A percentile compares a stretch with the other conserved stretches of the same genome.
Evolutionary conservation across 129 eudicot species (phyloP).

Genomic region (Lactuca sativa): DNA sequence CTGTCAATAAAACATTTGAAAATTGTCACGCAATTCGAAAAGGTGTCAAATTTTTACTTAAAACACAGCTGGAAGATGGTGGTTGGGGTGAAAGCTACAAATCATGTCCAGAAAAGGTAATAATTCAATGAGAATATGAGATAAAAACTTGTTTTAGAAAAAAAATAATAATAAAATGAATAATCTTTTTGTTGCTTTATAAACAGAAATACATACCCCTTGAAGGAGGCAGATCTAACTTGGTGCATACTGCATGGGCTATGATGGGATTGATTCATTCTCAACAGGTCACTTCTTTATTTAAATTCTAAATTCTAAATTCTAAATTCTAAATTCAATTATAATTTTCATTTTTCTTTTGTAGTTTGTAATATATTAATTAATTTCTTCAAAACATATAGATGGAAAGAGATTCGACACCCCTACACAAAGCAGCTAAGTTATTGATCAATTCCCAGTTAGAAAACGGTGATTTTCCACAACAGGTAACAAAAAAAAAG

Average conservation of each 20-base stretch:
- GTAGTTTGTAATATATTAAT: neutral
- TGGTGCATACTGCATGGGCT: conserved; percentile 93
- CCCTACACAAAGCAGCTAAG: conserved; percentile 50
- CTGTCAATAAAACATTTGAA: conserved; percentile 61
- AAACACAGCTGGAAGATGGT: conserved; percentile 63
- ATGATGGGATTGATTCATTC: conserved; percentile 76
- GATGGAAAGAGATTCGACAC: conserved; percentile 49
- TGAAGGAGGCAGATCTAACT: conserved; percentile 69
- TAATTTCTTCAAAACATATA: neutral
- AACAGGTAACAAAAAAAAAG: conserved; percentile 37
- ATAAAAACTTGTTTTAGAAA: neutral
- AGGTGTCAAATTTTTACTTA: conserved; percentile 57
- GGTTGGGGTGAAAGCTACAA: conserved; percentile 98
- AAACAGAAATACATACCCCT: conserved; percentile 63
- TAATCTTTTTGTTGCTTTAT: neutral
- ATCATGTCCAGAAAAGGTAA: conserved; percentile 81
- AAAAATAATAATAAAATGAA: neutral
- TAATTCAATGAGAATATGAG: neutral
- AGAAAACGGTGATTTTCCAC: conserved; percentile 57
- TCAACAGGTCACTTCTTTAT: conserved; percentile 52
- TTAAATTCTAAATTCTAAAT: neutral
- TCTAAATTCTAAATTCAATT: neutral
- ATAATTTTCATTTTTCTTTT: neutral
- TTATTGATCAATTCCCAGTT: conserved; percentile 52
- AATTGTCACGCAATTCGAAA: conserved; percentile 59